A percentile compares a stretch with the other conserved stretches of the same genome.
Conservation (phyloP, 805 yeast species). For the Naumovozyma castellii region DNA sequence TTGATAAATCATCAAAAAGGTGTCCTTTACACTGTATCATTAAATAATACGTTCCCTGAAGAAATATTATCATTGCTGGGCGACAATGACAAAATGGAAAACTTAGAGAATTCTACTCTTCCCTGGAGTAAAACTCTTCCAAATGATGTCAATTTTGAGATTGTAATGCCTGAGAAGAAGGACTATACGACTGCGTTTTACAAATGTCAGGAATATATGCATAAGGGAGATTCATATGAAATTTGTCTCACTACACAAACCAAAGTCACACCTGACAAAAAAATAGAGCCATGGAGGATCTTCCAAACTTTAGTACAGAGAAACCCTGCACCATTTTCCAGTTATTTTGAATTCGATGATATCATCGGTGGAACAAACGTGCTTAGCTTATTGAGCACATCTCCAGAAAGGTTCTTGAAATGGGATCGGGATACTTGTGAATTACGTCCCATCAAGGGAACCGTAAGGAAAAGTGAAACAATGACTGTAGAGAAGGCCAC, state of each 20-base stretch:
- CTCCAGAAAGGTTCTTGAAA: slow-evolving; percentile 86
- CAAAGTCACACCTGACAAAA: slow-evolving; percentile 41
- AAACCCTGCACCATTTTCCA: slow-evolving; percentile 91
- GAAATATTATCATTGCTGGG: slow-evolving; percentile 6
- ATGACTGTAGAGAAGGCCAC: slow-evolving; percentile 53
- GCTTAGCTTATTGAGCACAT: slow-evolving; percentile 60
- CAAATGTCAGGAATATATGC: slow-evolving; percentile 56
- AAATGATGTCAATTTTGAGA: slow-evolving; percentile 19
- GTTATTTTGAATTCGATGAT: slow-evolving; percentile 54
- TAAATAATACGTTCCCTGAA: slow-evolving; percentile 32
- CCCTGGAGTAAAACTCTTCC: slow-evolving; percentile 13
- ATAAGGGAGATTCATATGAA: slow-evolving; percentile 86
- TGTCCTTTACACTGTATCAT: slow-evolving; percentile 44
- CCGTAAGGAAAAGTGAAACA: slow-evolving; percentile 58
- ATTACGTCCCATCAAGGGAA: slow-evolving; percentile 92
- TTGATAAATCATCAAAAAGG: slow-evolving; percentile 41
- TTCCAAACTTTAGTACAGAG: slow-evolving; percentile 59
- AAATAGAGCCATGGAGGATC: slow-evolving; percentile 61
- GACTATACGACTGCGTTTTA: slow-evolving; percentile 48
- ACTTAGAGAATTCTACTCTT: slow-evolving; percentile 7
- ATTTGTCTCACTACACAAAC: slow-evolving; percentile 80
- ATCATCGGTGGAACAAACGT: slow-evolving; percentile 41
- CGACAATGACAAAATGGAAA: neutral
- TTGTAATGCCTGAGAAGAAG: slow-evolving; percentile 42
- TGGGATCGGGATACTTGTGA: slow-evolving; percentile 66